phyloP scores from a whole-genome alignment of 192 early-diverging fungal genomes.

The Backusella tuberculispora region DNA sequence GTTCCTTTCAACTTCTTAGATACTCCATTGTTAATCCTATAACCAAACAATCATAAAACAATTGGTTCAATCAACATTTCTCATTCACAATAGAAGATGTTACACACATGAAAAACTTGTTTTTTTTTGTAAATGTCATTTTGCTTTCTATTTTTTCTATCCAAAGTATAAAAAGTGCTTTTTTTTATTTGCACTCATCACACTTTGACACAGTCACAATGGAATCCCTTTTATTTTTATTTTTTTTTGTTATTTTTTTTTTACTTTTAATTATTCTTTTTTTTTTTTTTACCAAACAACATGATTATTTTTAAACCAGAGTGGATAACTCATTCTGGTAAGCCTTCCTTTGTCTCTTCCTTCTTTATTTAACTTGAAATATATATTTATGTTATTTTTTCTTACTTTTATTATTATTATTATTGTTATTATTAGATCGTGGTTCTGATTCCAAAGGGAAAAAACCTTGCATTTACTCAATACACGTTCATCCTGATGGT shows the following conservation, averaged over 20 bases:
- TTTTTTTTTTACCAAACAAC: neutral
- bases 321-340: slow-evolving; percentile 75
- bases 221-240: neutral
- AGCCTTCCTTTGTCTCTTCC: slow-evolving; percentile 22
- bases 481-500: slow-evolving; percentile 86
- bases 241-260: neutral
- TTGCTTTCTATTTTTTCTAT: too few relatives aligned
- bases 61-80: too few relatives aligned
- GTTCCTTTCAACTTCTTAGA: too few relatives aligned
- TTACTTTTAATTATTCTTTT: neutral
- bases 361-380: slow-evolving; percentile 38
- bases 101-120: too few relatives aligned
- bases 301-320: slow-evolving; percentile 74
- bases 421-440: neutral
- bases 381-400: slow-evolving; percentile 37
- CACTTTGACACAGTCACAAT: neutral
- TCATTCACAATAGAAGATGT: too few relatives aligned
- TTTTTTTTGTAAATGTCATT: too few relatives aligned
- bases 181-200: neutral
- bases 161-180: too few relatives aligned
- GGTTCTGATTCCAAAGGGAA: slow-evolving; percentile 47
- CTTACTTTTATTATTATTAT: neutral
- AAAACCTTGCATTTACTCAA: slow-evolving; percentile 76
- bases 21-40: too few relatives aligned
- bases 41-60: too few relatives aligned